Percentiles rank a stretch among this genome's conserved stretches.
Conservation (phyloP, 441 rosid genomes). For the Theobroma grandiflorum region DNA sequence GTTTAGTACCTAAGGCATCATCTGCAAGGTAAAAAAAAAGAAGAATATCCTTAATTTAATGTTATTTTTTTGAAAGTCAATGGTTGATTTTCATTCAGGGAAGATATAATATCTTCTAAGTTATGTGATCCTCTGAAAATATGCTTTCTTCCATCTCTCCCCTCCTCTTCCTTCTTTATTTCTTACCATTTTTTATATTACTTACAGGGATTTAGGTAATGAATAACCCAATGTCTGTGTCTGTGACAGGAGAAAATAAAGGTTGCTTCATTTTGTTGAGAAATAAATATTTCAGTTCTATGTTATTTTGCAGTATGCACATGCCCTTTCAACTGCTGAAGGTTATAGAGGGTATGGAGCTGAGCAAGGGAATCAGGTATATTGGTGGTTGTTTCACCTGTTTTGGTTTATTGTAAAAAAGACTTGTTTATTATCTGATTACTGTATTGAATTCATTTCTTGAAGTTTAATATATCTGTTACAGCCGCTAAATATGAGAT, state of each 20-base stretch:
- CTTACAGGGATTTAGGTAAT: background rate
- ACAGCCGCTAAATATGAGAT: conserved; percentile 11
- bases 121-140: background rate
- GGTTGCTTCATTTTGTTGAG: conserved; percentile 3
- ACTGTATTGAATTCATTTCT: background rate
- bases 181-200: too few species aligned
- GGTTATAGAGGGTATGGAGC: conserved; percentile 70
- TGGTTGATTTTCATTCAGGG: background rate
- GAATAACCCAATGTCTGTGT: background rate
- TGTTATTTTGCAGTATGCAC: conserved; percentile 54
- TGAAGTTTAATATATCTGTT: conserved; percentile 17
- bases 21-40: background rate
- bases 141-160: too few species aligned
- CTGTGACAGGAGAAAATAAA: background rate
- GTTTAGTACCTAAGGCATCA: background rate
- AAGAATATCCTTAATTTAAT: background rate
- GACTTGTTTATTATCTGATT: conserved; percentile 4
- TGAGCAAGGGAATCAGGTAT: conserved; percentile 70
- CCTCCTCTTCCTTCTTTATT: too few species aligned
- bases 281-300: background rate
- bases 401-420: background rate
- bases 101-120: background rate
- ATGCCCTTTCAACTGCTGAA: conserved; percentile 57
- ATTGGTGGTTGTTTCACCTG: background rate
- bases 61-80: background rate